Evolutionary conservation across 805 yeast species (phyloP).

Genomic region (Saccharomyces paradoxus): DNA sequence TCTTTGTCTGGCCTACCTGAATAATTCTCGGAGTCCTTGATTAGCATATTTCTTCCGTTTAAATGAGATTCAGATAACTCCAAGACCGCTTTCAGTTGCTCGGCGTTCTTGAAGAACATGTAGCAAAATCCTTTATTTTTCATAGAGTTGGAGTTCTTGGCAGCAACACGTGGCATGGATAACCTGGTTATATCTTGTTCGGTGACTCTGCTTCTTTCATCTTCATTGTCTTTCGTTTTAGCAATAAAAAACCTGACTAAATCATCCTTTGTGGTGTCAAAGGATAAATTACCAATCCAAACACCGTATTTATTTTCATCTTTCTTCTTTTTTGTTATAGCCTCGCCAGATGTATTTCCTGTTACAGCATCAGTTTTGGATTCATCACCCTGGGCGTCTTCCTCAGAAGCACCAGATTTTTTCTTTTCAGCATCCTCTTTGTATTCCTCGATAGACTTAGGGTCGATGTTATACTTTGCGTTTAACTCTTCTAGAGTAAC

Average conservation of each 20-base stretch:
- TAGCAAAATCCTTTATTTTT: conserved; percentile 77
- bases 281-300: conserved; percentile 91
- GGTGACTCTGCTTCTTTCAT: conserved; percentile 34
- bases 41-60: conserved; percentile 79
- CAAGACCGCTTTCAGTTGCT: conserved; percentile 55
- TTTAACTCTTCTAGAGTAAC: conserved; percentile 49
- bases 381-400: conserved; percentile 25
- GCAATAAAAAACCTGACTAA: conserved; percentile 53
- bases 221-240: conserved; percentile 41
- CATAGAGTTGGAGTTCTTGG: conserved; percentile 50
- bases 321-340: conserved; percentile 18
- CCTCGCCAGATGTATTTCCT: conserved; percentile 9
- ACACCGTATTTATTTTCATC: conserved; percentile 56
- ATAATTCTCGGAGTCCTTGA: conserved; percentile 70
- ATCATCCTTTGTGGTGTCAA: conserved; percentile 73
- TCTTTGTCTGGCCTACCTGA: conserved; percentile 77
- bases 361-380: conserved; percentile 11
- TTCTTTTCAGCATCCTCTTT: conserved; percentile 32
- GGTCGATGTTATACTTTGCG: conserved; percentile 33
- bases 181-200: conserved; percentile 63
- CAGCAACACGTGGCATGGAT: conserved; percentile 59
- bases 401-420: conserved; percentile 13
- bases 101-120: conserved; percentile 60
- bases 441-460: conserved; percentile 30
- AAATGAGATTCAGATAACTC: conserved; percentile 61